Conservation (phyloP, 2,329 filamentous ascomycete species). For the Penicillium sp. region DNA sequence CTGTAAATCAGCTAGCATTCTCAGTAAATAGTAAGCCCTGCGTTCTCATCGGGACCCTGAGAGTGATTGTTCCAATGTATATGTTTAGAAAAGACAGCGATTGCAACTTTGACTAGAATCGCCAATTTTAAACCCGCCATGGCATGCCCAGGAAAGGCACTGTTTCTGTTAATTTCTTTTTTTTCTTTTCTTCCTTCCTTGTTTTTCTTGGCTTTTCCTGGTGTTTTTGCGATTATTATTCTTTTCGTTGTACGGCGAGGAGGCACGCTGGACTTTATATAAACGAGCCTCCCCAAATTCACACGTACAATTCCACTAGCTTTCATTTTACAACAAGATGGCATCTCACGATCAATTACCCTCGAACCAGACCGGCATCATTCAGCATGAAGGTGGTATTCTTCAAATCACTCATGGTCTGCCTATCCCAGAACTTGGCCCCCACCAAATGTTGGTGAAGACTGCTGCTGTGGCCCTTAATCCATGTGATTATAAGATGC, state of each 20-base stretch:
- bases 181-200: too few relatives aligned
- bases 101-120: neutral
- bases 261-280: neutral
- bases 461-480: slow-evolving; percentile 32
- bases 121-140: neutral
- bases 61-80: neutral
- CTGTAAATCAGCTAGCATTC: neutral
- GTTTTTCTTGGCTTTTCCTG: too few relatives aligned
- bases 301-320: neutral
- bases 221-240: neutral
- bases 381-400: slow-evolving; percentile 17
- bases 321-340: neutral
- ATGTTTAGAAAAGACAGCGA: neutral
- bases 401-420: slow-evolving; percentile 13
- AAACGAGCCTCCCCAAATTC: neutral
- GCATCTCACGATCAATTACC: neutral
- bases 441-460: slow-evolving; percentile 19
- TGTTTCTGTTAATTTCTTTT: neutral
- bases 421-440: slow-evolving; percentile 12
- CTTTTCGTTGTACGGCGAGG: neutral
- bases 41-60: too few relatives aligned
- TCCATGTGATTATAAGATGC: slow-evolving; percentile 28
- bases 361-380: slow-evolving; percentile 14
- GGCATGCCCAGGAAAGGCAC: neutral
- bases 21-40: too few relatives aligned